These are phyloP conservation scores for Carallia pectinifolia DNA, from an alignment of 345 rosid genomes.

Conservation along the genomic window DNA sequence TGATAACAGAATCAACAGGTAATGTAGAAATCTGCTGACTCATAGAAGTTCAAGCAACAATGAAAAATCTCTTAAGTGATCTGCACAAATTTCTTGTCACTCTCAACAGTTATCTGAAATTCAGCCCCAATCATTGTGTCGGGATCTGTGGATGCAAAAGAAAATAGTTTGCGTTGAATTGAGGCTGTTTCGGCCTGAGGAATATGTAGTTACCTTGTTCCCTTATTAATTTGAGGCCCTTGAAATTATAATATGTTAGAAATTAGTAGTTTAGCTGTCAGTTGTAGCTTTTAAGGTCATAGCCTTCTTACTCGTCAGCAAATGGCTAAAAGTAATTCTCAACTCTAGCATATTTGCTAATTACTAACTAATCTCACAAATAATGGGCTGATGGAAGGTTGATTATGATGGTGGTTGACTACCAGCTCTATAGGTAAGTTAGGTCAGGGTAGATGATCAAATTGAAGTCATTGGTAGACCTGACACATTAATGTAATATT, in stretches of 20 bases:
- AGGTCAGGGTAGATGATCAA: neutral
- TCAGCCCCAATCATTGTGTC: too few relatives aligned
- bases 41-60: neutral
- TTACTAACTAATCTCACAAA: neutral
- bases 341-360: neutral
- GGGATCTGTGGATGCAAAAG: too few relatives aligned
- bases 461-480: neutral
- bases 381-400: neutral
- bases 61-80: neutral
- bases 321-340: neutral
- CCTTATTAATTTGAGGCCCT: neutral
- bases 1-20: conserved; percentile 68
- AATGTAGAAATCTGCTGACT: conserved; percentile 1
- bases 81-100: neutral
- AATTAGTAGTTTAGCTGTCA: neutral
- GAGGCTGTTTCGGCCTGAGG: neutral
- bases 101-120: neutral
- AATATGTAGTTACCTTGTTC: neutral
- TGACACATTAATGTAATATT: neutral
- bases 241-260: neutral
- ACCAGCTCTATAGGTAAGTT: neutral
- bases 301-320: neutral
- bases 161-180: neutral
- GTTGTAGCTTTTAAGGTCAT: neutral
- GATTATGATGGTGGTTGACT: neutral